Evolutionary conservation across 2,329 filamentous ascomycete species (phyloP), one percentile per base, ranked within the genome.

Genomic region (Epichloe scottii): DNA sequence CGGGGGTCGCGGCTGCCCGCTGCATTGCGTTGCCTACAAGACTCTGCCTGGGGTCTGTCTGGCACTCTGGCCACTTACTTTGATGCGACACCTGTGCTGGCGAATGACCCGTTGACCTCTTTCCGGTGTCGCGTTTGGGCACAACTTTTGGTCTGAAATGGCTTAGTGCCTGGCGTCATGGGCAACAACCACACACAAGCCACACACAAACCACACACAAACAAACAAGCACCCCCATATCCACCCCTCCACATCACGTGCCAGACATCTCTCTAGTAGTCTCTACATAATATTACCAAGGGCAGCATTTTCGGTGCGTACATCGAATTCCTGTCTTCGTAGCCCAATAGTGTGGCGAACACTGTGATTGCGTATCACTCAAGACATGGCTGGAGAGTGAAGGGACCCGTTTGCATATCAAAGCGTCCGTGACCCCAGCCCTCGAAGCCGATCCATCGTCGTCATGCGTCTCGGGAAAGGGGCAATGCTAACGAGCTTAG

Each of bases 151-250:
- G 7, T 62, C 52, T 17, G 6, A 54, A 60, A 33, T 2, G 58
- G 60, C 7, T 51, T 58, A 49, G 52, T 39, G 15, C 23, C 21
- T 48, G 51, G 55, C 53, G 55, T 52, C 53, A 56, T 46, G 51
- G 53, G 51, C 51, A 51, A 53, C 48, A 48, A 35, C 26, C 47
- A 14, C 47, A n/a, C 26, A 30, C 21, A 17, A n/a, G n/a, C n/a
- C n/a, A n/a, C 47, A 14, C 47, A n/a, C 26, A 30, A 48, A 35
- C 26, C 47, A 14, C 47, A n/a, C 26, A 30, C 26, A 15, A 26
- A 26, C 8, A 26, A 26, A 26, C 8, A 26, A 7, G 23, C 5
- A 6, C 23, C 6, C 23, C 23, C 15, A 33, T 12, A 30, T 49
- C 26, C 43, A 14, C n/a, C 43, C n/a, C 33, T 37, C 30, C 33